phyloP scores from a whole-genome alignment of 202 grass and related monocot species.

The Setaria viridis region DNA sequence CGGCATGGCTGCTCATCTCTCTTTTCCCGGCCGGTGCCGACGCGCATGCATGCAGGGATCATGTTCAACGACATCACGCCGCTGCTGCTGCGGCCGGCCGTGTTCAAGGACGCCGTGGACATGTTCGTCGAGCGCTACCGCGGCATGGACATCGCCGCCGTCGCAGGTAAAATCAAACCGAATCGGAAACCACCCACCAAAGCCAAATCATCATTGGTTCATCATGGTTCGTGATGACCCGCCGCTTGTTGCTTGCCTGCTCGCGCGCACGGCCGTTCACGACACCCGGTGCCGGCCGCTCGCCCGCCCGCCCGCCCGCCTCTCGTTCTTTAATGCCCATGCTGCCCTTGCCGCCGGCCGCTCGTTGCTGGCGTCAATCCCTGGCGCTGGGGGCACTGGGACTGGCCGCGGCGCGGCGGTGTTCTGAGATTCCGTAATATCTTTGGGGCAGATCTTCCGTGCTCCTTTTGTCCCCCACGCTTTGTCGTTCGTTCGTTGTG shows the following conservation, averaged over 20 bases:
- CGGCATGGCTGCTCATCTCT: not conserved
- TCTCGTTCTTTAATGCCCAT: slow-evolving; percentile 10
- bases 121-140: slow-evolving; percentile 91
- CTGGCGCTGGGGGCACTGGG: slow-evolving; percentile 7
- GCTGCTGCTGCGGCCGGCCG: slow-evolving; percentile 74
- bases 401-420: not conserved
- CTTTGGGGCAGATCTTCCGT: slow-evolving; percentile 38
- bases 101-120: slow-evolving; percentile 83
- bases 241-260: not conserved
- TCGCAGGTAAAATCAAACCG: slow-evolving; percentile 57
- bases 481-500: slow-evolving; percentile 31
- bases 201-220: not conserved
- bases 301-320: not conserved
- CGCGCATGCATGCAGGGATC: slow-evolving; percentile 72
- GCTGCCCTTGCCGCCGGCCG: not conserved
- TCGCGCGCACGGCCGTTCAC: not conserved
- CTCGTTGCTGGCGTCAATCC: not conserved
- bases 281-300: not conserved
- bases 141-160: slow-evolving; percentile 66
- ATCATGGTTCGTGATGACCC: not conserved
- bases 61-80: slow-evolving; percentile 97
- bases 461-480: slow-evolving; percentile 38
- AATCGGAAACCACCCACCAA: not conserved
- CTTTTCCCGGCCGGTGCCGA: not conserved
- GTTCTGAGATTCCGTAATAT: slow-evolving; percentile 51